Conservation (phyloP, 2,329 filamentous ascomycete genomes). For the Ophidiomyces ophidiicola region DNA sequence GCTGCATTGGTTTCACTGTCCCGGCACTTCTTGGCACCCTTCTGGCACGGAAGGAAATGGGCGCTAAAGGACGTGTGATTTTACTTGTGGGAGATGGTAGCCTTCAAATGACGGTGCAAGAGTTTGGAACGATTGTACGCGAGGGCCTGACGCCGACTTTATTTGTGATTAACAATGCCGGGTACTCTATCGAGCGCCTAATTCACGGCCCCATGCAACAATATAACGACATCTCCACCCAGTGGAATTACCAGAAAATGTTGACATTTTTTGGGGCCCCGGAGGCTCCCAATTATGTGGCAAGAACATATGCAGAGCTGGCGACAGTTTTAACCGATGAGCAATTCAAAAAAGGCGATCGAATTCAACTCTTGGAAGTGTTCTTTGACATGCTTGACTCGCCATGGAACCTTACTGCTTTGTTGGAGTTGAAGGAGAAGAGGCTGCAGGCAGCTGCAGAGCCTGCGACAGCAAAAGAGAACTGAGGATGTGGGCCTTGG, state of each 20-base stretch:
- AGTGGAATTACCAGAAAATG: conserved; percentile 20
- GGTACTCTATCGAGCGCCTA: conserved; percentile 21
- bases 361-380: conserved; percentile 13
- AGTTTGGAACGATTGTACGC: conserved; percentile 20
- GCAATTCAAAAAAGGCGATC: conserved; percentile 11
- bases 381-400: conserved; percentile 16
- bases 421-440: conserved; percentile 14
- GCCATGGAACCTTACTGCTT: conserved; percentile 14
- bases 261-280: conserved; percentile 18
- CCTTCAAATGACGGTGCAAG: conserved; percentile 21
- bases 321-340: conserved; percentile 13
- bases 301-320: conserved; percentile 14
- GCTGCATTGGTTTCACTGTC: conserved; percentile 21
- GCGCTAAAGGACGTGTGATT: conserved; percentile 16
- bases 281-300: conserved; percentile 12
- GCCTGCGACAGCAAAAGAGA: neutral
- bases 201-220: conserved; percentile 20
- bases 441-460: conserved; percentile 9
- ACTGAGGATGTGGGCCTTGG: too few relatives aligned
- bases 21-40: conserved; percentile 18
- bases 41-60: conserved; percentile 18
- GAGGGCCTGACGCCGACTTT: conserved; percentile 19
- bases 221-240: conserved; percentile 21
- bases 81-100: conserved; percentile 21
- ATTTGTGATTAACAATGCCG: conserved; percentile 21